Base-by-base conservation (phyloP, 192 early-diverging fungal species). In the Neocallimastix lanati region DNA sequence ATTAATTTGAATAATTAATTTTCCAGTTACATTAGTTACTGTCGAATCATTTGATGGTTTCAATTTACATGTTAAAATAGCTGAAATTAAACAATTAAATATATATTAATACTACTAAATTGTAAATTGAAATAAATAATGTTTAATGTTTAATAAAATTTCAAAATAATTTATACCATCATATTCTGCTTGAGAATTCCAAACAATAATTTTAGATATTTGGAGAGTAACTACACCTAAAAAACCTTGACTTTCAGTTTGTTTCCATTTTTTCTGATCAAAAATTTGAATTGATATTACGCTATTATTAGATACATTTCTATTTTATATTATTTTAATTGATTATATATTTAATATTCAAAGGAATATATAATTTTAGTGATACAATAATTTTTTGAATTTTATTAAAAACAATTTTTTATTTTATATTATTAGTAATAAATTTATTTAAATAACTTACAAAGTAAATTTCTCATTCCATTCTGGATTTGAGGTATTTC, bases 231-330 rank as follows among this genome's bases (percentile, higher is more conserved):
- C 50, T 9, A 78, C 77, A n/a, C 77, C 77, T 58, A 78, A 78
- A 27, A 78, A 78, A 27, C 93, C 93, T 83, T 95, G 94, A 76
- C 90, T 79, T 29, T 78, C 88, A 81, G 90, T 93, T 87, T 90
- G 95, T 84, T 96, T 96, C 84, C 95, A 98, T 82, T 96, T 96
- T 83, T 93, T 91, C 87, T 98, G 96, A 86, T 98, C 97, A 89
- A 98, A 98, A 35, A 98, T 92, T 87, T 98, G 97, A 79, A 96
- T 92, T 6, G 95, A 93, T 78, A 98, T 87, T 21, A 94, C 90
- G 81, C 92, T 94, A 78, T 82, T 85, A 83, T 91, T 92, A 29
- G 87, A 89, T 25, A 93, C 92, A 83, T 88, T 87, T 29, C 92
- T 93, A 82, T 29, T 76, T 29, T 15, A 37, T 25, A 76, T 16